Base-by-base conservation (phyloP, 2,329 filamentous ascomycete species). In the Kalmusia sp. region DNA sequence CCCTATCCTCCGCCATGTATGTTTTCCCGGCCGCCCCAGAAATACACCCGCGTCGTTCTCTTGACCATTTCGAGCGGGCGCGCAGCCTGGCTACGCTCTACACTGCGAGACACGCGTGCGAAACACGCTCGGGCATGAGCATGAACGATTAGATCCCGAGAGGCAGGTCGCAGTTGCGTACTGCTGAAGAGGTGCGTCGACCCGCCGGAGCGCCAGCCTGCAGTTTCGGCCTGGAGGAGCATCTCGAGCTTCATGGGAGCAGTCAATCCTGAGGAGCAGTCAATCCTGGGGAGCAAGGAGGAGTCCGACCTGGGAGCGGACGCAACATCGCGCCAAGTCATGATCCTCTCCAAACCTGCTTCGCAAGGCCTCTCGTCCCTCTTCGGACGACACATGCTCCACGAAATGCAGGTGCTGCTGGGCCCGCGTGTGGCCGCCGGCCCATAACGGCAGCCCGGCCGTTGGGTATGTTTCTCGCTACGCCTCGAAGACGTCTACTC, bases 391-490 rank as follows among this genome's bases (percentile, higher is more conserved):
- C n/a, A 21, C 15, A 17, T 37, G 6, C 30, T 33, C 4, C 15
- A n/a, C 21, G 8, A 24, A 43, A 7, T 43, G 33, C 33, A 28
- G 22, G 4, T 22, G 15, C 31, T 22, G n/a, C 22, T 15, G 24
- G 11, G n/a, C 25, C 35, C 4, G 46, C 6, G 14, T 7, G 25
- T 22, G 35, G 34, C 17, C 38, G 37, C 21, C 35, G 17, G 33
- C 33, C 33, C 22, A 44, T 33, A 15, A 28, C 30, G 15, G 35
- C 39, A 22, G 30, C 21, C 47, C 19, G 22, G 33, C 22, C 30
- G 51, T 53, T 53, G 38, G 51, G 31, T 33, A 49, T 40, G 51
- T 54, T 49, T 49, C 44, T 49, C 22, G 22, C 25, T 31, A 21
- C n/a, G 21, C 34, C n/a, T 4, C 7, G 17, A 17, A 35, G 21